Conservation (phyloP, 345 rosid species). For the Arabidopsis suecica region DNA sequence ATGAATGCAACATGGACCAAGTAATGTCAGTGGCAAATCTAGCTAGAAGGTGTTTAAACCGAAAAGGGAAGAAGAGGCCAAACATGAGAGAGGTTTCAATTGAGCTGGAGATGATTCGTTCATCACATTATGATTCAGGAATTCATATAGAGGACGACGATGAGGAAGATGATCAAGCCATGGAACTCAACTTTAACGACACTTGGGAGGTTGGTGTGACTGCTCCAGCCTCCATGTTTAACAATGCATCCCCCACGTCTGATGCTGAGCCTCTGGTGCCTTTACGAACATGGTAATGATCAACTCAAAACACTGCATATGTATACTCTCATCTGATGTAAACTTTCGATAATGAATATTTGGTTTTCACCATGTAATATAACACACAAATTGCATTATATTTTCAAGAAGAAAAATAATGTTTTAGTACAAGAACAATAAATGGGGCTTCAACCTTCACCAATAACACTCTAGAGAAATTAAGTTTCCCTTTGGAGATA, state of each 20-base stretch:
- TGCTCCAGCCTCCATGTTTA: slow-evolving; percentile 34
- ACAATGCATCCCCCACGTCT: slow-evolving; percentile 18
- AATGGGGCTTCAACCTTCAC: background rate
- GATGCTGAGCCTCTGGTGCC: slow-evolving; percentile 36
- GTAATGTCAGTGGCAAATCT: slow-evolving; percentile 47
- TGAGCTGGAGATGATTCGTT: slow-evolving; percentile 45
- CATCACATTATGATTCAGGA: slow-evolving; percentile 24
- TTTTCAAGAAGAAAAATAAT: background rate
- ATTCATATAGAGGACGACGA: slow-evolving; percentile 16
- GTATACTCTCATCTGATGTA: background rate
- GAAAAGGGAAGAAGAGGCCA: slow-evolving; percentile 52
- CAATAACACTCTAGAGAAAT: too few species aligned
- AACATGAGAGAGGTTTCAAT: slow-evolving; percentile 49
- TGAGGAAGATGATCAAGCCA: slow-evolving; percentile 26
- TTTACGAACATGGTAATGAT: slow-evolving; percentile 27
- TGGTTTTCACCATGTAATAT: background rate
- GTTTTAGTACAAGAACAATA: background rate
- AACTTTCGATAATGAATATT: background rate
- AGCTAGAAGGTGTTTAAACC: slow-evolving; percentile 47
- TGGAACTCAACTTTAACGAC: slow-evolving; percentile 26
- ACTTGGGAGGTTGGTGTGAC: slow-evolving; percentile 33
- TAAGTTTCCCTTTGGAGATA: too few species aligned
- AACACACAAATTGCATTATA: background rate
- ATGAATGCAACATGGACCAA: slow-evolving; percentile 39
- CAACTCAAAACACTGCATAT: background rate